A percentile compares a stretch with the other conserved stretches of the same genome.
phyloP scores from a whole-genome alignment of 768 basidiomycete species.

The Podaxis sp. region DNA sequence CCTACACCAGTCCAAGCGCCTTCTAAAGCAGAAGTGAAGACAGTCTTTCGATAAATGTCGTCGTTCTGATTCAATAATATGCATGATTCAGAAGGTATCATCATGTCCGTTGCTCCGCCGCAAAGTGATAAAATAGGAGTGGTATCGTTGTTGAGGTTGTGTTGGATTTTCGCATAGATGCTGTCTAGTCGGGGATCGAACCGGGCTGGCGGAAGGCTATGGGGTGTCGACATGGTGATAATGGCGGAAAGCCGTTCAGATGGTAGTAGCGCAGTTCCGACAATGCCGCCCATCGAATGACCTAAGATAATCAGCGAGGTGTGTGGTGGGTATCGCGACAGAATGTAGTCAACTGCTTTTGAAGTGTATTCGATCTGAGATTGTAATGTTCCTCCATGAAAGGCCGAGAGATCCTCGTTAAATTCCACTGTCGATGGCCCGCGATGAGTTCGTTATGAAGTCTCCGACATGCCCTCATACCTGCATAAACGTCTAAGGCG shows the following conservation, averaged over 20 bases:
- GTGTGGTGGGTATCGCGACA: conserved; percentile 66
- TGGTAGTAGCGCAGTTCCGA: conserved; percentile 77
- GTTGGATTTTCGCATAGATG: conserved; percentile 56
- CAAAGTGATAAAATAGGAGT: conserved; percentile 82
- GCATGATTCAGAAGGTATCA: conserved; percentile 91
- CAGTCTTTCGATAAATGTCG: conserved; percentile 48
- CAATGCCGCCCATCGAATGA: conserved; percentile 97
- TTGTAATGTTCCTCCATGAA: conserved; percentile 86
- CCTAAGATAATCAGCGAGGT: conserved; percentile 78
- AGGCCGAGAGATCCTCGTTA: conserved; percentile 95
- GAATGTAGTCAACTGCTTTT: conserved; percentile 71
- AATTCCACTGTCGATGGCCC: conserved; percentile 67
- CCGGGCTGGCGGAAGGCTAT: conserved; percentile 82
- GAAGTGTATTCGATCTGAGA: conserved; percentile 77
- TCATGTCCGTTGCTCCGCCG: conserved; percentile 88
- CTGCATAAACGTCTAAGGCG: conserved; percentile 83
- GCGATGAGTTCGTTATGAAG: background rate
- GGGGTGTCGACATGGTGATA: conserved; percentile 96
- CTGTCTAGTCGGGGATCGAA: conserved; percentile 78
- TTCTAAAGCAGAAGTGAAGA: conserved; percentile 86
- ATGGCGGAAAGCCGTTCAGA: conserved; percentile 67
- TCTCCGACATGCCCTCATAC: conserved; percentile 33
- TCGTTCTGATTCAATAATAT: conserved; percentile 42
- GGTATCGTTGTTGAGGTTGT: conserved; percentile 38
- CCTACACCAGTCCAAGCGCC: conserved; percentile 96